Conservation (phyloP, 352 stramenopile genomes). For the Phytophthora fragariae region DNA sequence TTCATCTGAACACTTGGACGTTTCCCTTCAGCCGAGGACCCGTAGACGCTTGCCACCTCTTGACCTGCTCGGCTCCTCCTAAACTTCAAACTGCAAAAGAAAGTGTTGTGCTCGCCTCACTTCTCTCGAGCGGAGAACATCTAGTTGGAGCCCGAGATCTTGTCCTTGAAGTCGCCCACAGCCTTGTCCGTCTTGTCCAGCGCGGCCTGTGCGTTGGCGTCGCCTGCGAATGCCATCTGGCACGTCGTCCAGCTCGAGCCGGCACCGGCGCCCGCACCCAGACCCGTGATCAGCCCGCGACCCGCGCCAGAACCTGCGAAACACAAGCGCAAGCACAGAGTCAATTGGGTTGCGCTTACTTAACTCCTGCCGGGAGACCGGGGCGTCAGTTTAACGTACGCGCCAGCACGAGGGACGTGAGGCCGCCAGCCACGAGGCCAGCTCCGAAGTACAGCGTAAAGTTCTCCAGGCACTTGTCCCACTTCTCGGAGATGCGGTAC, state of each 20-base stretch:
- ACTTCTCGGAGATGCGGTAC: slow-evolving; percentile 92
- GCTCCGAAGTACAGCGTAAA: slow-evolving; percentile 88
- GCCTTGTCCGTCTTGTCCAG: slow-evolving; percentile 84
- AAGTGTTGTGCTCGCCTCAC: not conserved
- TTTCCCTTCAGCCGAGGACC: not conserved
- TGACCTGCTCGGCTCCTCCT: slow-evolving; percentile 7
- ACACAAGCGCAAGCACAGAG: not conserved
- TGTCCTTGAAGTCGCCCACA: slow-evolving; percentile 78
- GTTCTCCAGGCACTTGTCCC: slow-evolving; percentile 92
- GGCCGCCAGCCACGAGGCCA: slow-evolving; percentile 79
- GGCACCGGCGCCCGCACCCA: slow-evolving; percentile 73
- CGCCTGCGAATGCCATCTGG: slow-evolving; percentile 81
- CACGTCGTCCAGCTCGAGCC: slow-evolving; percentile 89
- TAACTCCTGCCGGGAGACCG: not conserved
- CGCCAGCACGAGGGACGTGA: slow-evolving; percentile 84
- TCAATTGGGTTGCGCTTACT: not conserved
- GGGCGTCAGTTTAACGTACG: slow-evolving; percentile 52
- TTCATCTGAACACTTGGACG: slow-evolving; percentile 1
- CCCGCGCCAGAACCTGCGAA: slow-evolving; percentile 65
- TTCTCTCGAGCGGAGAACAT: slow-evolving; percentile 16
- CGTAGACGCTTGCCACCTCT: not conserved
- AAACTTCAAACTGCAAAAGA: slow-evolving; percentile 14
- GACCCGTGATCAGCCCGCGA: slow-evolving; percentile 71
- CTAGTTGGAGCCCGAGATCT: slow-evolving; percentile 46
- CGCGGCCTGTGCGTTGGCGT: slow-evolving; percentile 65